These are phyloP conservation scores for Trifolium dubium DNA, from an alignment of 306 rosid genomes.

Conservation along the genomic window DNA sequence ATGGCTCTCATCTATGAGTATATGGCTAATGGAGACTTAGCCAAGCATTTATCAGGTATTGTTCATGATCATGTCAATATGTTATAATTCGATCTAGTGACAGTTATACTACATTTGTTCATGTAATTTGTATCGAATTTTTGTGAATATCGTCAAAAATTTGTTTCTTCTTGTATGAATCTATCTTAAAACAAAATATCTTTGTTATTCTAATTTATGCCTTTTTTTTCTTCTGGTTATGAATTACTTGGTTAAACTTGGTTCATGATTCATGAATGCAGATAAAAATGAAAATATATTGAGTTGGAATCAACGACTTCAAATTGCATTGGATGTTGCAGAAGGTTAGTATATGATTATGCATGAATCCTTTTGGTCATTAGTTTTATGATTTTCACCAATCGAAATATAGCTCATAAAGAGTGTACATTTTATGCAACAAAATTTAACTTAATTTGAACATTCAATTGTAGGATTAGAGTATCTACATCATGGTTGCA, in stretches of 20 bases:
- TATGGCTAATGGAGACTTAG: conserved; percentile 59
- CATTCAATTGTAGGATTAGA: conserved; percentile 54
- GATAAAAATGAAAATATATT: conserved; percentile 46
- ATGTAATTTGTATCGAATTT: not conserved
- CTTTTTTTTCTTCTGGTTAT: too few relatives aligned
- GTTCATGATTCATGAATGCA: conserved; percentile 47
- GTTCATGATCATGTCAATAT: not conserved
- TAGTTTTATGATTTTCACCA: not conserved
- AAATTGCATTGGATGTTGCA: conserved; percentile 61
- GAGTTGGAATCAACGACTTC: conserved; percentile 64
- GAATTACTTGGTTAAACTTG: not conserved
- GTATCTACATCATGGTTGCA: conserved; percentile 62
- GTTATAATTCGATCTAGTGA: too few relatives aligned
- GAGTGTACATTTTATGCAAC: conserved; percentile 16
- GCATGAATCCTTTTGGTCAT: not conserved
- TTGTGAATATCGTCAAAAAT: not conserved
- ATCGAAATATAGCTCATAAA: not conserved
- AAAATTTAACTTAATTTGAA: conserved; percentile 10
- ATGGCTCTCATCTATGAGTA: conserved; percentile 65
- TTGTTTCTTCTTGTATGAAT: too few relatives aligned
- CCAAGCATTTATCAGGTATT: conserved; percentile 51
- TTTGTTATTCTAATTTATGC: too few relatives aligned
- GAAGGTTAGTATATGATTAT: conserved; percentile 49
- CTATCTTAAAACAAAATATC: too few relatives aligned
- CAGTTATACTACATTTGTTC: conserved; percentile 4